Conservation (phyloP, 2,329 filamentous ascomycete species). For the Septoria linicola region DNA sequence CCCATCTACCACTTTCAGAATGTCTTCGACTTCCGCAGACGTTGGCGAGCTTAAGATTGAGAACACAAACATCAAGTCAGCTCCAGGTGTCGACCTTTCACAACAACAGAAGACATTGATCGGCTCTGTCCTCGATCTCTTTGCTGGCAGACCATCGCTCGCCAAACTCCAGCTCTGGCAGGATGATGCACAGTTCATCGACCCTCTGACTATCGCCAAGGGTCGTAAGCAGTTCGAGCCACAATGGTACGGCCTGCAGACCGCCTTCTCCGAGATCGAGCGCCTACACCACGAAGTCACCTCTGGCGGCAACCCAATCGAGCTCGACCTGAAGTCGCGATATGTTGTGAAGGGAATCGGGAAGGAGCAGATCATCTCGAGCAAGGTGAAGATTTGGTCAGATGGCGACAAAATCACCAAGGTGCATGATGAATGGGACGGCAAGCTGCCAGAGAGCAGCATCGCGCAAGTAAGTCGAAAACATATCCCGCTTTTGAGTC, state of each 20-base stretch:
- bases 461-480: constrained; percentile 52
- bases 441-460: constrained; percentile 50
- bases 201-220: constrained; percentile 58
- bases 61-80: constrained; percentile 55
- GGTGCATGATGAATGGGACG: constrained; percentile 58
- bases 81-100: constrained; percentile 52
- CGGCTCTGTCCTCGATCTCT: constrained; percentile 61
- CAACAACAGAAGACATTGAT: constrained; percentile 55
- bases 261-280: constrained; percentile 59
- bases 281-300: constrained; percentile 56
- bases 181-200: constrained; percentile 57
- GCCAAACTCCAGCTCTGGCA: constrained; percentile 61
- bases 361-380: constrained; percentile 52
- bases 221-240: constrained; percentile 55
- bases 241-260: constrained; percentile 59
- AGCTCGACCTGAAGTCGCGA: constrained; percentile 53
- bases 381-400: constrained; percentile 50
- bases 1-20: constrained; percentile 12
- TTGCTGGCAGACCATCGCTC: constrained; percentile 59
- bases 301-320: constrained; percentile 59
- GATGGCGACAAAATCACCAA: constrained; percentile 50
- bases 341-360: constrained; percentile 56
- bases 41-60: constrained; percentile 49
- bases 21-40: constrained; percentile 27
- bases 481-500: constrained; percentile 34